Percentiles rank a stretch among this genome's conserved stretches.
These are phyloP conservation scores for Claviceps sorghi DNA, from an alignment of 2,329 filamentous ascomycete species.

Conservation along the genomic window DNA sequence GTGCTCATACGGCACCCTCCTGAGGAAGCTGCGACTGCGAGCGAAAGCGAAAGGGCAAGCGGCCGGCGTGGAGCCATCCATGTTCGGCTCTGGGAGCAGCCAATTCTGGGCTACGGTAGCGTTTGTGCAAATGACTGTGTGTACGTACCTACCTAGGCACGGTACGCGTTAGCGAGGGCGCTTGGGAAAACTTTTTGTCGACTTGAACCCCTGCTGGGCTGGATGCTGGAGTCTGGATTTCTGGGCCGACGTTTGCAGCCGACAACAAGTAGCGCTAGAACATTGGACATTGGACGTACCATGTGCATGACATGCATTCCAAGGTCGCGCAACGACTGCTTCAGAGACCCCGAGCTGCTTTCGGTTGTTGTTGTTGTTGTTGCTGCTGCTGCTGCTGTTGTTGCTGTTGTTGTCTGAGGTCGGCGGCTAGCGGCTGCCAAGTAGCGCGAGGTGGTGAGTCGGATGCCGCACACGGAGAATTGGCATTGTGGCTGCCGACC, in stretches of 20 bases:
- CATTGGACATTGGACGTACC: too few species aligned
- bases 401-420: background rate
- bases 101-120: background rate
- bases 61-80: too few species aligned
- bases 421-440: background rate
- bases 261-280: background rate
- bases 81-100: background rate
- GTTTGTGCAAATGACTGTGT: background rate
- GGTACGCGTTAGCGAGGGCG: background rate
- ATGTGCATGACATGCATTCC: background rate
- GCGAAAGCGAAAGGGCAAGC: background rate
- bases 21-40: too few species aligned
- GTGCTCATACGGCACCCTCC: too few species aligned
- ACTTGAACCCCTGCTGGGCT: background rate
- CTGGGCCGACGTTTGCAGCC: background rate
- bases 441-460: background rate
- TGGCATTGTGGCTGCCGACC: background rate
- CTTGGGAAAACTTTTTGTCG: background rate
- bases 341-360: background rate
- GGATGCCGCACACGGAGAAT: constrained; percentile 2
- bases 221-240: background rate
- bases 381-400: too few species aligned
- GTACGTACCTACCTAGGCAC: too few species aligned
- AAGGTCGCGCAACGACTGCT: background rate
- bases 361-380: background rate